Conservation (phyloP, 2,329 filamentous ascomycete species). For the Calonectria hawksworthii region DNA sequence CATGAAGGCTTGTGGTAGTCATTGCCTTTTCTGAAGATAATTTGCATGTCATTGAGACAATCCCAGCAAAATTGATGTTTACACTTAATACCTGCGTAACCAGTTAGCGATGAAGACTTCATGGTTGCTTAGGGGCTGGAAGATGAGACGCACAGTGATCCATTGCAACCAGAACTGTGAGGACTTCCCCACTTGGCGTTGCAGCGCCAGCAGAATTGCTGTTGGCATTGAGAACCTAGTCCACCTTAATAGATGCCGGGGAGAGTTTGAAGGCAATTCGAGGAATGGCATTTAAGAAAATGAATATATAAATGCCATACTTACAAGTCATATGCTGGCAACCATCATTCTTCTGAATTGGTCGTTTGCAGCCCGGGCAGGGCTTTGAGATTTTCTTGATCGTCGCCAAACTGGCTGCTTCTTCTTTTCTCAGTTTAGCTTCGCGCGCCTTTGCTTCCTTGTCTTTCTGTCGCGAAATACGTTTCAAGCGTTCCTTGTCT, state of each 20-base stretch:
- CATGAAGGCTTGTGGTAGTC: background rate
- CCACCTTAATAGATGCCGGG: background rate
- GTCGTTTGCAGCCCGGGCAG: background rate
- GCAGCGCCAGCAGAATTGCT: conserved; percentile 7
- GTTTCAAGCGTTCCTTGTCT: background rate
- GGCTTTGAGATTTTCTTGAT: background rate
- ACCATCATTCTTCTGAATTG: conserved; percentile 1
- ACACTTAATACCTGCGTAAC: background rate
- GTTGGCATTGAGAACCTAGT: background rate
- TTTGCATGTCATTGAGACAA: background rate
- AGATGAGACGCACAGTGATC: background rate
- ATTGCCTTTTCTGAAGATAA: background rate
- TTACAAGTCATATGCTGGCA: conserved; percentile 9
- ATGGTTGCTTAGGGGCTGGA: too few relatives aligned
- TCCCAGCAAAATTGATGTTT: conserved; percentile 4
- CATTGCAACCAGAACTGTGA: background rate
- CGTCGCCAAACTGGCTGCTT: background rate
- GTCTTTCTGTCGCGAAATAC: background rate
- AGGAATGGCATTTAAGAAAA: background rate
- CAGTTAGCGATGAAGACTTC: background rate
- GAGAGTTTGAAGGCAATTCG: background rate
- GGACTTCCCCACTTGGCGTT: background rate
- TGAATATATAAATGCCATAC: background rate
- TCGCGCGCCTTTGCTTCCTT: background rate
- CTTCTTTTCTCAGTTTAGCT: background rate